These are phyloP conservation scores for Sporothrix pseudoabietina DNA, from an alignment of 2,329 filamentous ascomycete genomes.

Conservation along the genomic window DNA sequence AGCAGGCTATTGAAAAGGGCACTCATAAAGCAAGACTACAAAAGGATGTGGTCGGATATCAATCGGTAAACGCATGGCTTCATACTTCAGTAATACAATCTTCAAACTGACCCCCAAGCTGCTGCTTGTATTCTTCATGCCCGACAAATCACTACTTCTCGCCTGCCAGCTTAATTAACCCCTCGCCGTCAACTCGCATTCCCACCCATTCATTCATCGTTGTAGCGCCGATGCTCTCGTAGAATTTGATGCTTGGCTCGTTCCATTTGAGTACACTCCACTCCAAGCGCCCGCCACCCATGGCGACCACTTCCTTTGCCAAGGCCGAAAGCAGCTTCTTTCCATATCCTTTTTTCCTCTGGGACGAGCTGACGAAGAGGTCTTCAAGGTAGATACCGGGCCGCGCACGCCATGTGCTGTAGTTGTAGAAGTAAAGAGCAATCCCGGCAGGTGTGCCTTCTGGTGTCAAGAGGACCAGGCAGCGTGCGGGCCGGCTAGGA, in stretches of 20 bases:
- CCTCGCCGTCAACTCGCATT: slow-evolving; percentile 72
- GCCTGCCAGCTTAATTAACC: slow-evolving; percentile 60
- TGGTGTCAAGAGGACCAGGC: slow-evolving; percentile 64
- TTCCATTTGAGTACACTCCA: slow-evolving; percentile 96
- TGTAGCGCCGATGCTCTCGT: slow-evolving; percentile 69
- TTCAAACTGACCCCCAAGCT: neutral
- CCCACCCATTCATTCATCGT: slow-evolving; percentile 72
- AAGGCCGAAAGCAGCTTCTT: slow-evolving; percentile 72
- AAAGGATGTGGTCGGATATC: neutral
- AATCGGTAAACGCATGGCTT: neutral
- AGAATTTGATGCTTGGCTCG: slow-evolving; percentile 84
- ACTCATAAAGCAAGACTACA: neutral
- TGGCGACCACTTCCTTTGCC: slow-evolving; percentile 74
- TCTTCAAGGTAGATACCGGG: slow-evolving; percentile 94
- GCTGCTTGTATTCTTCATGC: neutral
- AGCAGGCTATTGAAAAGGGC: neutral
- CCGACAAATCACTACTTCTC: neutral
- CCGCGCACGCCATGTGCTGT: slow-evolving; percentile 86
- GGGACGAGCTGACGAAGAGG: slow-evolving; percentile 73
- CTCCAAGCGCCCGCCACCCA: slow-evolving; percentile 75
- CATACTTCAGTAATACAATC: neutral
- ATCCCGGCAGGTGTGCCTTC: slow-evolving; percentile 64
- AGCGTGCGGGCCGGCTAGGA: slow-evolving; percentile 68
- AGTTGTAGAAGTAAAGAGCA: slow-evolving; percentile 94
- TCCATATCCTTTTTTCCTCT: slow-evolving; percentile 78